Evolutionary conservation across 2,329 filamentous ascomycete species (phyloP).

Genomic region (Epichloe bromicola): DNA sequence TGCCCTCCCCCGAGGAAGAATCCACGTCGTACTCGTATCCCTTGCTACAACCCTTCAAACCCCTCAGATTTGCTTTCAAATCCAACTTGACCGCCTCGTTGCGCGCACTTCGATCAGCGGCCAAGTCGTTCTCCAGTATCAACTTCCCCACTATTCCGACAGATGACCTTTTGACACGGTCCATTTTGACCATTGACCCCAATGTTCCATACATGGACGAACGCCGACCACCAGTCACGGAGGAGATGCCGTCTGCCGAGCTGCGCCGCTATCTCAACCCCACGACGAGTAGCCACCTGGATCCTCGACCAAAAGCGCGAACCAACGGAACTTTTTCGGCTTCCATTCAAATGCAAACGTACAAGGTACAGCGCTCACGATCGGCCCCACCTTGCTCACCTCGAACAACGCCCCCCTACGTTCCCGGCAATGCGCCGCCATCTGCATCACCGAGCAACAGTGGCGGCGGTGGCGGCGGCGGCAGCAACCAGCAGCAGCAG

Average conservation of each 20-base stretch:
- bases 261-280: slow-evolving; percentile 57
- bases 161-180: slow-evolving; percentile 54
- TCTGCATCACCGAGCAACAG: slow-evolving; percentile 6
- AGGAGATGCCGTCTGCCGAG: slow-evolving; percentile 52
- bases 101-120: slow-evolving; percentile 49
- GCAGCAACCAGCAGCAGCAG: slow-evolving; percentile 1
- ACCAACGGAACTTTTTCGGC: slow-evolving; percentile 36
- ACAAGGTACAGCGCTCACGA: slow-evolving; percentile 43
- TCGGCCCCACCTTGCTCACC: slow-evolving; percentile 18
- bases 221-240: slow-evolving; percentile 46
- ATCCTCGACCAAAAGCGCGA: slow-evolving; percentile 15
- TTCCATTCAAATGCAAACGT: slow-evolving; percentile 61
- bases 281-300: slow-evolving; percentile 30
- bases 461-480: not conserved
- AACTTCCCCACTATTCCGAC: slow-evolving; percentile 51
- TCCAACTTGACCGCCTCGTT: slow-evolving; percentile 57
- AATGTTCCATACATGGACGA: slow-evolving; percentile 55
- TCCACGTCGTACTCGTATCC: slow-evolving; percentile 7
- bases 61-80: slow-evolving; percentile 48
- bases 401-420: slow-evolving; percentile 13
- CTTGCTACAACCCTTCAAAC: slow-evolving; percentile 28
- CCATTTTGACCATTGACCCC: slow-evolving; percentile 54
- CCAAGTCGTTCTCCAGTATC: slow-evolving; percentile 48
- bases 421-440: not conserved
- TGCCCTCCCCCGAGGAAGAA: slow-evolving; percentile 12